Base-by-base conservation (phyloP, 805 yeast species). In the Wickerhamomyces sydowiorum region DNA sequence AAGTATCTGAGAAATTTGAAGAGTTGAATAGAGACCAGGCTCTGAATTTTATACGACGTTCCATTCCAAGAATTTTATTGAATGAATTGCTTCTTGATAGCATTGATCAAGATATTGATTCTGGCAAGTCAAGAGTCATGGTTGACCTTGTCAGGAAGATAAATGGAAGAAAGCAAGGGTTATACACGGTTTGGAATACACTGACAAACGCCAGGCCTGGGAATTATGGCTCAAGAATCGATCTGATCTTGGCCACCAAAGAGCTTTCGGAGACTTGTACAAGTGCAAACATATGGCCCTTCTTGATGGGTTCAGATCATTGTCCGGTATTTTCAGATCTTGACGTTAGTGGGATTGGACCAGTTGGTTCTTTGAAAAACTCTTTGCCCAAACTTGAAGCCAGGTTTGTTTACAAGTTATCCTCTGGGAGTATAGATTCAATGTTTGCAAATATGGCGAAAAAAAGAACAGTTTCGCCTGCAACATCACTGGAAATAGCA, bases 171-270 rank as follows among this genome's bases (percentile, higher is more conserved):
- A 66, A 79, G 37, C 57, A 74, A 53, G 79, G 76, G 19, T 69
- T 89, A 76, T 93, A 84, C 57, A 89, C 97, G 0, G 93, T 90
- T 37, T 91, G 99, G 99, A 90, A 89, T 60, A 84, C 89, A 2
- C 62, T 80, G 50, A 75, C 76, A 39, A 84, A 84, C 51, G 74
- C 85, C 18, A 65, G 99, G 24, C 89, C 93, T 1, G 69, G 82
- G 1, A 91, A 91, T 56, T 84, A 73, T 60, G 97, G 99, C 0
- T 84, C 96, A 2, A 68, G 99, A 40, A 82, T 91, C 20, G 99
- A 91, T 59, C 73, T 82, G 50, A 80, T 91, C 6, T 59, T 89
- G 7, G 61, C 74, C 0, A 73, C 83, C 21, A 47, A 62, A 8
- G 51, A 49, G 0, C 46, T 83, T 37, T 51, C 64, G 4, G 41